phyloP scores from a whole-genome alignment of 768 basidiomycete genomes.

The Agrocybe praecox region DNA sequence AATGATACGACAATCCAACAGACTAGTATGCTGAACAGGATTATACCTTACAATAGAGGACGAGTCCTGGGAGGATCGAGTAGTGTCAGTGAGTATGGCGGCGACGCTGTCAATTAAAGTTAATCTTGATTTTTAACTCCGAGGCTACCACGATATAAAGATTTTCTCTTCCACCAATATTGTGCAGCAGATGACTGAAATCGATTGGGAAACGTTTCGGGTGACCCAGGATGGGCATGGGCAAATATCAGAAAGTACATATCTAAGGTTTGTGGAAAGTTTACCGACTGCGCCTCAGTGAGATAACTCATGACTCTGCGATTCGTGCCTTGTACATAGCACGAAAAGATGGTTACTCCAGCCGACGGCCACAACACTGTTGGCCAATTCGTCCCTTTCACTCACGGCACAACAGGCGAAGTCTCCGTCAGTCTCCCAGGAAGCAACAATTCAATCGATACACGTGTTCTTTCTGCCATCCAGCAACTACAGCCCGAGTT shows the following conservation, averaged over 20 bases:
- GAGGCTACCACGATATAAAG: slow-evolving; percentile 12
- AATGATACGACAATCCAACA: slow-evolving; percentile 35
- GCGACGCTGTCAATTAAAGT: no score
- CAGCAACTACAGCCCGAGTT: slow-evolving; percentile 31
- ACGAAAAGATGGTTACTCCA: slow-evolving; percentile 30
- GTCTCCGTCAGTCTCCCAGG: slow-evolving; percentile 32
- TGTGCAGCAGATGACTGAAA: slow-evolving; percentile 39
- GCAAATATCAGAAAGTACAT: slow-evolving; percentile 33
- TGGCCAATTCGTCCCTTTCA: slow-evolving; percentile 29
- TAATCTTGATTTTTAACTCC: background rate
- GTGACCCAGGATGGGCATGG: slow-evolving; percentile 42
- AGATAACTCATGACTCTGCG: no score
- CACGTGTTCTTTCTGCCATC: slow-evolving; percentile 33
- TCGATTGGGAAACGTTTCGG: slow-evolving; percentile 32
- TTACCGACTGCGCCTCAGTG: no score
- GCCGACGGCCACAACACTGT: slow-evolving; percentile 28
- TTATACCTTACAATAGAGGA: slow-evolving; percentile 33
- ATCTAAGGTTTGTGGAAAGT: slow-evolving; percentile 28
- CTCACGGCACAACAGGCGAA: slow-evolving; percentile 33
- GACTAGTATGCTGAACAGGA: slow-evolving; percentile 27
- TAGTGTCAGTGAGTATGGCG: slow-evolving; percentile 27
- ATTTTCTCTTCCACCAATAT: slow-evolving; percentile 37
- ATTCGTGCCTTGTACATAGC: slow-evolving; percentile 15
- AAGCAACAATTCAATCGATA: slow-evolving; percentile 28
- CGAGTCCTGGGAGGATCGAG: slow-evolving; percentile 34